These are phyloP conservation scores for Spiraea crenata DNA, from an alignment of 331 rosid genomes.

Conservation along the genomic window DNA sequence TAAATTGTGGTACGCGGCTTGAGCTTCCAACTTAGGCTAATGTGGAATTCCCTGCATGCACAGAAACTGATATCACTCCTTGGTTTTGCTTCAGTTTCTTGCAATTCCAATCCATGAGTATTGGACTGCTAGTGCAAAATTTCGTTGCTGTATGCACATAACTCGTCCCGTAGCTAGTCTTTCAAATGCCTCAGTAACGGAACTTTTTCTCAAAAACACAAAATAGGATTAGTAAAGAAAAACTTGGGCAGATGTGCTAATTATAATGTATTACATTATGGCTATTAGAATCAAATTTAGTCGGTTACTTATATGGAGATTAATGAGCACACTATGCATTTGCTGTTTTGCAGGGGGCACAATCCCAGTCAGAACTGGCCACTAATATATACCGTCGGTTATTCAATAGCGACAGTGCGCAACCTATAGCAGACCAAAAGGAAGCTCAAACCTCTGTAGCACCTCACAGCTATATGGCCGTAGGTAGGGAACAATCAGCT, in stretches of 20 bases:
- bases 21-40: neutral
- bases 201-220: no score
- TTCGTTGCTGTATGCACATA: neutral
- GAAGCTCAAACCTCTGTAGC: constrained; percentile 61
- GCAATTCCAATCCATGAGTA: neutral
- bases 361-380: constrained; percentile 67
- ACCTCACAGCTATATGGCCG: constrained; percentile 46
- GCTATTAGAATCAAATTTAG: neutral
- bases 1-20: constrained; percentile 2
- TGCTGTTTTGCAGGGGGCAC: constrained; percentile 65
- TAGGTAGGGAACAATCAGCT: constrained; percentile 72
- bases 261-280: neutral
- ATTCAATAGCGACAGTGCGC: constrained; percentile 43
- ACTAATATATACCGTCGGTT: constrained; percentile 52
- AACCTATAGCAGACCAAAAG: constrained; percentile 50
- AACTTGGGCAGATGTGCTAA: neutral
- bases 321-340: constrained; percentile 16
- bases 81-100: neutral
- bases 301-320: no score
- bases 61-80: neutral
- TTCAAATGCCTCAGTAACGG: no score
- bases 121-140: neutral
- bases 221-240: neutral
- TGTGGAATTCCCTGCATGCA: neutral
- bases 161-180: no score